A percentile compares a stretch with the other conserved stretches of the same genome.
These are phyloP conservation scores for Saksenaea vasiformis DNA, from an alignment of 371 early-diverging fungal genomes.

Conservation along the genomic window DNA sequence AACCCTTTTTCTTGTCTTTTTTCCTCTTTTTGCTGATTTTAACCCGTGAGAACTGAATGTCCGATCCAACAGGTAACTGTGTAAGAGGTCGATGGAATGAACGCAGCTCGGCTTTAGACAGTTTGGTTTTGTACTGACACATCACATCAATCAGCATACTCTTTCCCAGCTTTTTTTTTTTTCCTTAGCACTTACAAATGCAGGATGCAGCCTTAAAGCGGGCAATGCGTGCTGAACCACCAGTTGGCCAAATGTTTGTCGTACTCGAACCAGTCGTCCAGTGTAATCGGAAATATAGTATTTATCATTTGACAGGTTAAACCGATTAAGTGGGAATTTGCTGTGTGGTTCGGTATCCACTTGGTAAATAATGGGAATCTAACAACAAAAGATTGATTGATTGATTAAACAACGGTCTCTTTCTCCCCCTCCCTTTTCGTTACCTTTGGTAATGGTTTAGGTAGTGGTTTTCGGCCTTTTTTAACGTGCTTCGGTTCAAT, in stretches of 20 bases:
- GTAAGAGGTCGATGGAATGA: conserved; percentile 94
- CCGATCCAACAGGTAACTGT: conserved; percentile 58
- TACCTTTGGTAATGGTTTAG: conserved; percentile 45
- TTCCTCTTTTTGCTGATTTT: conserved; percentile 74
- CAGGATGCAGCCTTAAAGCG: conserved; percentile 86
- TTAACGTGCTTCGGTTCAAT: conserved; percentile 45
- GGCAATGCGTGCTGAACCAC: conserved; percentile 94
- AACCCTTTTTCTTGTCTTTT: conserved; percentile 73
- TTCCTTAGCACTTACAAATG: conserved; percentile 55
- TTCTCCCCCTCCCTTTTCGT: background rate
- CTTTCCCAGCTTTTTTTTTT: background rate
- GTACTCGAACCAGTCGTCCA: conserved; percentile 75
- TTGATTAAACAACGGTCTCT: too few relatives aligned
- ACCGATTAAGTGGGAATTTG: conserved; percentile 73
- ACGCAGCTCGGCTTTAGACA: conserved; percentile 87
- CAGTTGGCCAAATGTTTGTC: conserved; percentile 90
- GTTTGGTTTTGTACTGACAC: conserved; percentile 83
- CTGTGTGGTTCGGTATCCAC: conserved; percentile 54
- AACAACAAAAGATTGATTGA: too few relatives aligned
- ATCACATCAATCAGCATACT: too few relatives aligned
- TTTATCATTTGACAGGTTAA: conserved; percentile 96
- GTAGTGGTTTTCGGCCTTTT: conserved; percentile 45
- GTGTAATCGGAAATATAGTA: conserved; percentile 83
- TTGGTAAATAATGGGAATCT: conserved; percentile 41
- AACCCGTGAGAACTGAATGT: conserved; percentile 72